Evolutionary conservation across 495 filamentous ascomycete genomes (phyloP).

Genomic region (Penicillium canescens): DNA sequence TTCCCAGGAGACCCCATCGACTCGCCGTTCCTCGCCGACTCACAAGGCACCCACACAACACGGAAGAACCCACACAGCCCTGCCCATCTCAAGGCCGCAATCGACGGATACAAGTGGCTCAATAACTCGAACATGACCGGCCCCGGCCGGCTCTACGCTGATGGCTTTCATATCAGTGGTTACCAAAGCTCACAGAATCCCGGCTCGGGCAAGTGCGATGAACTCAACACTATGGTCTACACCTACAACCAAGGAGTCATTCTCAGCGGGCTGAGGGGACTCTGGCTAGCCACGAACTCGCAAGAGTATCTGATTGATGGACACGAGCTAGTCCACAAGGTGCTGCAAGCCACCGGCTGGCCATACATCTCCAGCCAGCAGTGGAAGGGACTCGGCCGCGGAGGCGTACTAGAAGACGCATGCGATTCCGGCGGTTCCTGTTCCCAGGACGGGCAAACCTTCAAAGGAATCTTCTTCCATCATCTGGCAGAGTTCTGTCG

Average conservation of each 20-base stretch:
- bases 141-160: conserved; percentile 71
- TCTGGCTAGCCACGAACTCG: conserved; percentile 72
- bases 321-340: conserved; percentile 68
- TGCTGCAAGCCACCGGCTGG: conserved; percentile 79
- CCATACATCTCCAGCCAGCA: conserved; percentile 32
- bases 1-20: conserved; percentile 77
- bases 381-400: conserved; percentile 77
- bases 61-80: conserved; percentile 56
- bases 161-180: conserved; percentile 87
- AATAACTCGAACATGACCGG: conserved; percentile 80
- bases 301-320: conserved; percentile 73
- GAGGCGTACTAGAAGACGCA: conserved; percentile 79
- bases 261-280: conserved; percentile 78
- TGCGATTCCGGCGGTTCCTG: conserved; percentile 78
- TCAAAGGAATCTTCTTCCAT: conserved; percentile 95
- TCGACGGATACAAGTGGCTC: conserved; percentile 83
- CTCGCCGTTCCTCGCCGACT: conserved; percentile 59
- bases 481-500: conserved; percentile 82
- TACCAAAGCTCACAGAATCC: conserved; percentile 49
- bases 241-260: conserved; percentile 96
- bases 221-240: conserved; percentile 84
- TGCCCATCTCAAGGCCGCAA: conserved; percentile 66
- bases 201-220: conserved; percentile 65
- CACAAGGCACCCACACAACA: conserved; percentile 10
- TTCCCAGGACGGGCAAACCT: conserved; percentile 85